phyloP scores from a whole-genome alignment of 2,329 filamentous ascomycete genomes.

The Aspergillus pseudoviridinutans region DNA sequence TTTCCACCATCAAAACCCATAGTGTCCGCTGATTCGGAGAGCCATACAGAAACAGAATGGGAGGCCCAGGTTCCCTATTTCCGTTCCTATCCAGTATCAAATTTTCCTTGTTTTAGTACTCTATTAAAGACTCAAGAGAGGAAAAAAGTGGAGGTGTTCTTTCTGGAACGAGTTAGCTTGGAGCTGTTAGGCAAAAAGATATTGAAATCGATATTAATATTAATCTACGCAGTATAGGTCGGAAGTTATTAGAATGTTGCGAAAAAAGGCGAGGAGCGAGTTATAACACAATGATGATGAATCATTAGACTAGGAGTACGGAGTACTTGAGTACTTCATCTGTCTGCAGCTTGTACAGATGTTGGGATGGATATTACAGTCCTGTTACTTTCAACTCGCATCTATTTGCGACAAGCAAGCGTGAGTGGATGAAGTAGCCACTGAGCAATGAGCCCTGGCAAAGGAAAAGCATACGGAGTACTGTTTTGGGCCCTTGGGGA shows the following conservation, averaged over 20 bases:
- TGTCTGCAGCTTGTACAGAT: neutral
- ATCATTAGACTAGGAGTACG: neutral
- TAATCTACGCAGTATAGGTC: neutral
- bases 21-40: neutral
- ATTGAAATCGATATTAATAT: neutral
- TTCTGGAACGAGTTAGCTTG: constrained; percentile 11
- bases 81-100: neutral
- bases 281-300: neutral
- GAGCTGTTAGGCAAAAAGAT: constrained; percentile 6
- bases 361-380: no score
- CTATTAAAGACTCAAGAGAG: neutral
- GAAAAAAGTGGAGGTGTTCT: constrained; percentile 9
- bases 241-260: neutral
- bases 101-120: neutral
- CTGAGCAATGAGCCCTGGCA: no score
- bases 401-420: neutral
- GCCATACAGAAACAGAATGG: neutral
- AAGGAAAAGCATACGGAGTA: neutral
- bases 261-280: neutral
- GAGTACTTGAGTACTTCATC: neutral
- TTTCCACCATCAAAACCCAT: neutral
- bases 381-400: neutral
- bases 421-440: neutral
- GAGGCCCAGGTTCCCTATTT: neutral
- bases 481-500: neutral